A percentile compares a stretch with the other conserved stretches of the same genome.
Conservation (phyloP, 1,139 yeast genomes). For the Scheffersomyces cryptocercus region DNA sequence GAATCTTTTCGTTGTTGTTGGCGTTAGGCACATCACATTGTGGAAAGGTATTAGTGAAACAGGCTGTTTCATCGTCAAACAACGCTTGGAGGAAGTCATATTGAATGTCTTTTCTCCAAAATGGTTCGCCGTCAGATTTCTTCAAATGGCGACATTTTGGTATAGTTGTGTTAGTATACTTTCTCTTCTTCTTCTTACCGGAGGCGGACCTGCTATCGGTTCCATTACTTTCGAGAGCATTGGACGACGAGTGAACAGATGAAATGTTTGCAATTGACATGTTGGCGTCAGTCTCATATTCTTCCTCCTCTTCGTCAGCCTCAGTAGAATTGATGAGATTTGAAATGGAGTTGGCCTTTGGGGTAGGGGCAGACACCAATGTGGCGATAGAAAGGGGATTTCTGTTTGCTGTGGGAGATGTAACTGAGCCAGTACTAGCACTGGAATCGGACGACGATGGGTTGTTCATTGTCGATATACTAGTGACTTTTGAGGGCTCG, state of each 20-base stretch:
- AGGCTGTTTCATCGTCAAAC: constrained; percentile 62
- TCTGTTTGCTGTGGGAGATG: neutral
- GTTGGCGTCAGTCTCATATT: neutral
- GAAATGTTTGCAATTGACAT: neutral
- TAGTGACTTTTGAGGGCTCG: neutral
- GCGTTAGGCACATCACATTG: constrained; percentile 35
- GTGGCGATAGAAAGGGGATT: neutral
- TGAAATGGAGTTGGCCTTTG: neutral
- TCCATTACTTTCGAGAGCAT: neutral
- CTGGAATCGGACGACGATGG: neutral
- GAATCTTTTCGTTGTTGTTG: constrained; percentile 49
- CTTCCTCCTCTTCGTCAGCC: neutral
- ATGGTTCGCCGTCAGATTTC: constrained; percentile 89
- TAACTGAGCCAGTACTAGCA: neutral
- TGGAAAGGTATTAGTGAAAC: constrained; percentile 64
- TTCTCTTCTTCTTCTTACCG: constrained; percentile 10
- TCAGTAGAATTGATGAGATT: neutral
- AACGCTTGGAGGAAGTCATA: constrained; percentile 70
- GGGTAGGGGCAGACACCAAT: neutral
- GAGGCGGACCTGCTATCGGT: neutral
- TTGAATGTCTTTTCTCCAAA: constrained; percentile 87
- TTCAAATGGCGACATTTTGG: constrained; percentile 61
- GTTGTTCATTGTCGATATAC: too few relatives aligned
- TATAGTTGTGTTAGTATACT: constrained; percentile 11
- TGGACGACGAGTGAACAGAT: neutral